Base-by-base conservation (phyloP, 192 early-diverging fungal genomes). In the Gamsiella multidivaricata region DNA sequence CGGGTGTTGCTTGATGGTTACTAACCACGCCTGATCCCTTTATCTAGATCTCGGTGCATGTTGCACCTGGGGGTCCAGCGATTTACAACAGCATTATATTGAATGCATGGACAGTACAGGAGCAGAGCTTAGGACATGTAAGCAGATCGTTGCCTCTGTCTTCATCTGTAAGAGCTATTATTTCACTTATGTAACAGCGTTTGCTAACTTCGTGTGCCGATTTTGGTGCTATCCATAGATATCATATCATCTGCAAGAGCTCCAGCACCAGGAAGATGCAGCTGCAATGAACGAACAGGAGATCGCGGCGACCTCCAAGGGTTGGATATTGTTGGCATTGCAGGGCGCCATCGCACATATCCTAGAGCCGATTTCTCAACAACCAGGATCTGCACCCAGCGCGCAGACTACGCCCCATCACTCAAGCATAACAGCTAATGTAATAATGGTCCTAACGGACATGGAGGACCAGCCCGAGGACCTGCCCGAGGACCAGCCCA, bases 311-410 rank as follows among this genome's bases (percentile, higher is more conserved):
- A n/a, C 29, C 9, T 3, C 14, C 28, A 3, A 20, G 10, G 47
- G 52, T 2, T 68, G 74, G 60, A 52, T 78, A 25, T 53, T 33
- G 20, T 66, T 62, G 37, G 65, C 74, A 37, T 25, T 78, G 14
- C 59, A 64, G 18, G 74, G 66, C 17, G 74, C 74, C 4, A 69
- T 69, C 15, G 66, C 63, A 11, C 74, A 78, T 31, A 60, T 69
- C 22, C 25, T 78, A 20, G 74, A 78, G 17, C 60, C 74, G 14
- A 10, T 12, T 8, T 14, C 37, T 26, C 31, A 2, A 29, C 42
- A 54, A 36, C 1, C 41, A 56, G 2, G 20, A 18, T 11, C 37
- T 39, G 37, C 37, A 39, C 7, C 12, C 37, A 12, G 15, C 10
- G 33, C 28, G n/a, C 41, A 41, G 28, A 32, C 45, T 34, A 32